A percentile compares a stretch with the other conserved stretches of the same genome.
phyloP scores from a whole-genome alignment of 495 filamentous ascomycete species.

The Aspergillus avenaceus region DNA sequence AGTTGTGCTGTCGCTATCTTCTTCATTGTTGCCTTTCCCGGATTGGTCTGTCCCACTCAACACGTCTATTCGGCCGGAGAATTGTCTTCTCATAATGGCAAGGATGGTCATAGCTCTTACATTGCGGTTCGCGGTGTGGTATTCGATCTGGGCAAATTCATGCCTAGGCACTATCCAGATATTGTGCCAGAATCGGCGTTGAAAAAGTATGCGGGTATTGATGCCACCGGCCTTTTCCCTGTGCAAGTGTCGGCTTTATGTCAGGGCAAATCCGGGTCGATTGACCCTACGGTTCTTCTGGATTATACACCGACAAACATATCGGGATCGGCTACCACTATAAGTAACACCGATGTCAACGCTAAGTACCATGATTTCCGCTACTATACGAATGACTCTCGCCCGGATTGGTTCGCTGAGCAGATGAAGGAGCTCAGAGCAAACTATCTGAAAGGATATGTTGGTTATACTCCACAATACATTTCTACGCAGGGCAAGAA shows the following conservation, averaged over 20 bases:
- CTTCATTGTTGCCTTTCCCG: slow-evolving; percentile 84
- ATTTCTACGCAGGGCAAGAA: slow-evolving; percentile 65
- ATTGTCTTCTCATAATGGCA: slow-evolving; percentile 69
- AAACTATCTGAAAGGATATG: slow-evolving; percentile 81
- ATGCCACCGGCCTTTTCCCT: slow-evolving; percentile 86
- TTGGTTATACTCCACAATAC: slow-evolving; percentile 80
- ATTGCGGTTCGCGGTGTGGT: slow-evolving; percentile 85
- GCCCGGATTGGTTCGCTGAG: slow-evolving; percentile 87
- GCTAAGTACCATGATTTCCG: slow-evolving; percentile 91
- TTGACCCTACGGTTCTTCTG: slow-evolving; percentile 70
- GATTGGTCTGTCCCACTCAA: slow-evolving; percentile 86
- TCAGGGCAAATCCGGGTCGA: slow-evolving; percentile 61
- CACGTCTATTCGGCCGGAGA: slow-evolving; percentile 80
- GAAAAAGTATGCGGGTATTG: slow-evolving; percentile 76
- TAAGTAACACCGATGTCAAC: slow-evolving; percentile 67
- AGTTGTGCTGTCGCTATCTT: slow-evolving; percentile 74
- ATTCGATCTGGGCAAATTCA: slow-evolving; percentile 73
- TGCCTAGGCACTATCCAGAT: slow-evolving; percentile 74
- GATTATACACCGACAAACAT: slow-evolving; percentile 78
- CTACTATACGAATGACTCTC: slow-evolving; percentile 70
- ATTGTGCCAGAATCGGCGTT: slow-evolving; percentile 64
- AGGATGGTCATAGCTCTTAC: slow-evolving; percentile 59
- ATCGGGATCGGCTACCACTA: slow-evolving; percentile 56
- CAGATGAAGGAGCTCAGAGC: slow-evolving; percentile 70
- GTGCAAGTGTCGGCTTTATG: slow-evolving; percentile 93